Evolutionary conservation across 257 asterid genomes (phyloP).

Genomic region (Echium plantagineum): DNA sequence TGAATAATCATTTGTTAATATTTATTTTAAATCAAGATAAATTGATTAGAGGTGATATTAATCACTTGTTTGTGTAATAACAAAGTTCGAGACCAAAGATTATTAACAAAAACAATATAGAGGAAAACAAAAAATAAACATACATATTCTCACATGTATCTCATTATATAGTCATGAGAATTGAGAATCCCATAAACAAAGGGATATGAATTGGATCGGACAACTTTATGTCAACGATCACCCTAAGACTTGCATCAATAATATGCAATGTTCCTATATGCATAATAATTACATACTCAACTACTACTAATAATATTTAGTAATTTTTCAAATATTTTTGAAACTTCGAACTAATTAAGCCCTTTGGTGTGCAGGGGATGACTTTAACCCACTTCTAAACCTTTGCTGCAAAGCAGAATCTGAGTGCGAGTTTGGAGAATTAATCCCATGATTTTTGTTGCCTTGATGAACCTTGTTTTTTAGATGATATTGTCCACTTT

Average conservation of each 20-base stretch:
- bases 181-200: not conserved
- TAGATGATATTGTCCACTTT: not conserved
- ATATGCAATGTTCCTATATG: not conserved
- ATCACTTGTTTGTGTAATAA: too few species aligned
- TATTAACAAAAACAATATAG: too few species aligned
- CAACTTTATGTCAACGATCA: not conserved
- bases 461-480: not conserved
- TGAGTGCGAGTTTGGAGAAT: not conserved
- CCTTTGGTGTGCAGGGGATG: not conserved
- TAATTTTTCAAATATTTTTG: too few species aligned
- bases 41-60: too few species aligned
- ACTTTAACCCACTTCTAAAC: not conserved
- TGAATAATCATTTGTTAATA: too few species aligned
- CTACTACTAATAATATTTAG: too few species aligned
- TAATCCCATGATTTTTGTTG: not conserved
- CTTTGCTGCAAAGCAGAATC: not conserved
- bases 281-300: not conserved
- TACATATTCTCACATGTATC: not conserved
- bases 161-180: not conserved
- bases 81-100: not conserved
- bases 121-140: not conserved
- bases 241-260: not conserved
- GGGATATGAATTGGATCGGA: not conserved
- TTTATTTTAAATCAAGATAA: too few species aligned
- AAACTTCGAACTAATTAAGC: not conserved